Base-by-base conservation (phyloP, 2,329 filamentous ascomycete genomes). In the Trichophyton mentagrophytes region DNA sequence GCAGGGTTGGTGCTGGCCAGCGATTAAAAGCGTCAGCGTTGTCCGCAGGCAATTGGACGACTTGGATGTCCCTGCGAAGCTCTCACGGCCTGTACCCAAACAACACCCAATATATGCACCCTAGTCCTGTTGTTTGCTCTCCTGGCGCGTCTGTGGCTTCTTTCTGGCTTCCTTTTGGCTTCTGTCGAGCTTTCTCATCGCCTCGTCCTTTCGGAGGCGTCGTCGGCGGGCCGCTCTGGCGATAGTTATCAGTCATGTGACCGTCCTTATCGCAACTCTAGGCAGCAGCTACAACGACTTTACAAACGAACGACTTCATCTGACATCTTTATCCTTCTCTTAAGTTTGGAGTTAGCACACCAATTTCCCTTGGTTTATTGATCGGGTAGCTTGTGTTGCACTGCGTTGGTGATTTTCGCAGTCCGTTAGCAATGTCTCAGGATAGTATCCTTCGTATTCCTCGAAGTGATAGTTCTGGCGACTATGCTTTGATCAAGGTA, bases 401-500 rank as follows among this genome's bases (percentile, higher is more conserved):
- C 9, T 55, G 25, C 13, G 49, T 15, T 20, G 13, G 22, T 33
- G 20, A n/a, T 15, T 51, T 13, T 13, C 17, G 20, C 25, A 30
- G 17, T 27, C 25, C 3, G 40, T 27, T 51, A 33, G 49, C 15
- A 8, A 66, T 66, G 64, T 47, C 49, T 6, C 58, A 36, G 30
- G 63, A 72, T n/a, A 71, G 68, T 61, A 74, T 83, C 60, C 66
- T 83, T 38, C 78, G 78, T 44, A 71, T 84, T 64, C 72, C 74
- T 51, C 76, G 80, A 56, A 78, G 77, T 47, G 76, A 77, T 61
- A 67, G 72, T 20, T 65, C 66, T 15, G 67, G 67, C 20, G 67
- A 69, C 11, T 75, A 71, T 65, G 73, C 84, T 22, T 73, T 85
- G 15, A 67, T 84, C 36, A 75, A 81, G 65, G 76, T 82, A 61